These are phyloP conservation scores for Volvariella surrecta DNA, from an alignment of 1,284 basidiomycete species.

Conservation along the genomic window DNA sequence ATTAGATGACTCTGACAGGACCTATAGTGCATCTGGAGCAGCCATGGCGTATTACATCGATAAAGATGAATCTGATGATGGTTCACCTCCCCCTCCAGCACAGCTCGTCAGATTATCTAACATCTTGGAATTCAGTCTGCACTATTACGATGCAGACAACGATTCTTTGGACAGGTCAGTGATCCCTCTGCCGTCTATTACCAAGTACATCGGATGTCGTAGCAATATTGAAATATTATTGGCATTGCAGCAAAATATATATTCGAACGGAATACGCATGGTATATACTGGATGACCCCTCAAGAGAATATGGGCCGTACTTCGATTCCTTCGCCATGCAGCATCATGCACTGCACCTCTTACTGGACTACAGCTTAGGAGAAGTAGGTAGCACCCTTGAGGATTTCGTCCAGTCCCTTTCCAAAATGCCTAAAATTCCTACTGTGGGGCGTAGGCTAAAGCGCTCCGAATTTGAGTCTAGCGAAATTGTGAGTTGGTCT, in stretches of 20 bases:
- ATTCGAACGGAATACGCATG: slow-evolving; percentile 52
- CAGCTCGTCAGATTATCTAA: slow-evolving; percentile 21
- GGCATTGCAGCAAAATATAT: slow-evolving; percentile 26
- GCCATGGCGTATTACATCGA: slow-evolving; percentile 18
- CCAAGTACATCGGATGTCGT: slow-evolving; percentile 38
- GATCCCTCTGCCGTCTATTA: slow-evolving; percentile 1
- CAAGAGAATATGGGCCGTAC: slow-evolving; percentile 37
- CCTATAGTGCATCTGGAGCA: slow-evolving; percentile 25
- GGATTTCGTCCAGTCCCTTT: slow-evolving; percentile 28
- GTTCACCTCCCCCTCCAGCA: slow-evolving; percentile 22
- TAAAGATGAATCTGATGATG: slow-evolving; percentile 29
- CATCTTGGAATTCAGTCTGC: slow-evolving; percentile 25
- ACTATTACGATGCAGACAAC: slow-evolving; percentile 23
- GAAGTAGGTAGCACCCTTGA: slow-evolving; percentile 25
- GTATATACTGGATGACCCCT: slow-evolving; percentile 47
- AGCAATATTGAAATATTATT: neutral
- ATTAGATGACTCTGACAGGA: slow-evolving; percentile 13
- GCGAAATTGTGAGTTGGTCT: too few species aligned
- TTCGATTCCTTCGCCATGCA: slow-evolving; percentile 33
- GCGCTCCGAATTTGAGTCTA: neutral
- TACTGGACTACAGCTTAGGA: slow-evolving; percentile 27
- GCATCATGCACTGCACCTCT: slow-evolving; percentile 38
- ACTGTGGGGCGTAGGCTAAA: too few species aligned
- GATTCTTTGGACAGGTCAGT: slow-evolving; percentile 21
- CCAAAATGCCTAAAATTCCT: slow-evolving; percentile 4